A percentile compares a stretch with the other conserved stretches of the same genome.
These are phyloP conservation scores for Salmacisia buchloeana DNA, from an alignment of 1,284 basidiomycete genomes.

Conservation along the genomic window DNA sequence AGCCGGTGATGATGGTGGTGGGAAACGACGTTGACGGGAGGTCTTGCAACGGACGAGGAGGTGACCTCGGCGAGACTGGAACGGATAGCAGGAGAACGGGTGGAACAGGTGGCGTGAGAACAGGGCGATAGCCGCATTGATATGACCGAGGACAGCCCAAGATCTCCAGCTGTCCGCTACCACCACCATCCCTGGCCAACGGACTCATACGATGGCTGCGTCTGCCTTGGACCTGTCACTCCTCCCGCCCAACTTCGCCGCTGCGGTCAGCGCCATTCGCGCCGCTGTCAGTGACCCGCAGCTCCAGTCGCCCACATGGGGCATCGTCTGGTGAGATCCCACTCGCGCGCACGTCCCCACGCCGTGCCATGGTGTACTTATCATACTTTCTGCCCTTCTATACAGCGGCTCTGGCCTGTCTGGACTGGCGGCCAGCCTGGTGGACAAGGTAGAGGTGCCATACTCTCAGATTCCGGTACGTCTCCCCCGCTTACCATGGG, in stretches of 20 bases:
- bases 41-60: no score
- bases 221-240: constrained; percentile 2
- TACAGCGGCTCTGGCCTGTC: constrained; percentile 29
- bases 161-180: neutral
- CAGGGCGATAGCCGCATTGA: no score
- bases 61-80: no score
- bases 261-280: constrained; percentile 26
- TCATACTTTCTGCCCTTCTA: neutral
- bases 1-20: no score
- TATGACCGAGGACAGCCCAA: neutral
- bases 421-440: constrained; percentile 23
- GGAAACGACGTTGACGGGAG: no score
- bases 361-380: neutral
- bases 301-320: constrained; percentile 30
- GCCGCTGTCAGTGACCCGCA: constrained; percentile 9
- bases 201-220: neutral
- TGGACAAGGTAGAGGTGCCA: constrained; percentile 22
- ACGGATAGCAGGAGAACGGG: no score
- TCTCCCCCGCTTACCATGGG: neutral
- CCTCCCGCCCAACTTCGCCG: constrained; percentile 23
- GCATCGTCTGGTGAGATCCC: constrained; percentile 32
- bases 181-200: neutral
- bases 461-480: constrained; percentile 32
- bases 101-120: no score
- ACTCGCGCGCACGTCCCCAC: neutral